Conservation (phyloP, 345 rosid genomes). For the Brassica incana region DNA sequence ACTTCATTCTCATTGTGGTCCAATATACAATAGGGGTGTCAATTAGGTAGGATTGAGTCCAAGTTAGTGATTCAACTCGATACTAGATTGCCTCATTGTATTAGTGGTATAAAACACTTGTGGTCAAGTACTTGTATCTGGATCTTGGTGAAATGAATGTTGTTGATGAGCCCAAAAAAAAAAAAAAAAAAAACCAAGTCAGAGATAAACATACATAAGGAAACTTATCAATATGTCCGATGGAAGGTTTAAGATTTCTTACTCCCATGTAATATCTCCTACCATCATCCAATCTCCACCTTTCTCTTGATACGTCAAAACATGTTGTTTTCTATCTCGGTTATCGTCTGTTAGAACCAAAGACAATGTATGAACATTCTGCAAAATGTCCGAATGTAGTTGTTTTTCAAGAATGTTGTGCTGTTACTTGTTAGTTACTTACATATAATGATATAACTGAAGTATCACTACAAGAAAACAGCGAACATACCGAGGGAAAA, state of each 20-base stretch:
- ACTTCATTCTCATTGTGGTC: neutral
- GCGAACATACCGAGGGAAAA: too few relatives aligned
- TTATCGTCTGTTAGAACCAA: slow-evolving; percentile 24
- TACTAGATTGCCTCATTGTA: neutral
- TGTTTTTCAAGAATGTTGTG: neutral
- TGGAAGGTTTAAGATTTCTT: slow-evolving; percentile 13
- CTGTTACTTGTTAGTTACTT: slow-evolving; percentile 12
- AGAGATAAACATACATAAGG: neutral
- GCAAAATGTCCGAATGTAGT: neutral
- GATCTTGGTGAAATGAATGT: too few relatives aligned
- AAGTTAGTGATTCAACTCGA: neutral
- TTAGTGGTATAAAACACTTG: neutral
- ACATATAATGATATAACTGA: slow-evolving; percentile 32
- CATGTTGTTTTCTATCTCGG: slow-evolving; percentile 30
- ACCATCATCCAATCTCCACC: slow-evolving; percentile 50
- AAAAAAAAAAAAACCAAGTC: neutral
- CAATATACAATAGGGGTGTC: neutral
- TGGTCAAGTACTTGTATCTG: too few relatives aligned
- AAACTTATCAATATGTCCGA: neutral
- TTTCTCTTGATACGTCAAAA: slow-evolving; percentile 41
- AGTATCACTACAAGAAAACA: too few relatives aligned
- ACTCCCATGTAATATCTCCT: slow-evolving; percentile 54
- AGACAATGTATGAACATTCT: neutral
- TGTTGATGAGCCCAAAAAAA: too few relatives aligned
- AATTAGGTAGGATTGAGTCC: neutral